A percentile compares a stretch with the other conserved stretches of the same genome.
Conservation (phyloP, 2,329 filamentous ascomycete species). For the Colletotrichum costaricense region DNA sequence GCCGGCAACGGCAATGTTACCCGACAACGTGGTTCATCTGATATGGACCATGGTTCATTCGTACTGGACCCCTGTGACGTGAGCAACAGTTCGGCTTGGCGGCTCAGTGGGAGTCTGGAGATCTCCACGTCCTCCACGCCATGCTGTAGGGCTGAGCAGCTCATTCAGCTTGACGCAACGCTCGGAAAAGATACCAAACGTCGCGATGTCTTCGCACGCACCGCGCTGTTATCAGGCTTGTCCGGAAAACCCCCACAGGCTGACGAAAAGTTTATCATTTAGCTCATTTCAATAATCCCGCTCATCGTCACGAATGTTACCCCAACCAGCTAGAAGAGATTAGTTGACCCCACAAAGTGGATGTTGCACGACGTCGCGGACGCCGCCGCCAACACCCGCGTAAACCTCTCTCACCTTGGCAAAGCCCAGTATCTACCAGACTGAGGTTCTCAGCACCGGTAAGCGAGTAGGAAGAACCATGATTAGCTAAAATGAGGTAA, state of each 20-base stretch:
- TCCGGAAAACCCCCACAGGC: not conserved
- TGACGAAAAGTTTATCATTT: conserved; percentile 17
- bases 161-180: conserved; percentile 11
- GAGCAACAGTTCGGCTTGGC: conserved; percentile 14
- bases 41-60: not conserved
- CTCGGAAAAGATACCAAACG: not conserved
- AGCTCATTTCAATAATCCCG: conserved; percentile 26
- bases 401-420: conserved; percentile 1
- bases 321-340: conserved; percentile 18
- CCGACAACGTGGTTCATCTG: not conserved
- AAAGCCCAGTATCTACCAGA: conserved; percentile 13
- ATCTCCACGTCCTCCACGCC: not conserved
- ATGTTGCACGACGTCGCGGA: conserved; percentile 32
- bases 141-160: conserved; percentile 17
- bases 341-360: conserved; percentile 30
- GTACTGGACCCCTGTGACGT: not conserved
- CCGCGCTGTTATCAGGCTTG: not conserved
- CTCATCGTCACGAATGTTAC: conserved; percentile 24
- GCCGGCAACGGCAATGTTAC: not conserved
- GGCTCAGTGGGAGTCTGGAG: not conserved
- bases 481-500: not conserved
- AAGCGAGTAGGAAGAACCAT: conserved; percentile 28
- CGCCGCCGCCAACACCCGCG: conserved; percentile 16
- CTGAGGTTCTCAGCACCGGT: conserved; percentile 8
- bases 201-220: not conserved